Evolutionary conservation across 2,329 filamentous ascomycete species (phyloP), one percentile per base, ranked within the genome.

Genomic region (Colletotrichum neosansevieriae): DNA sequence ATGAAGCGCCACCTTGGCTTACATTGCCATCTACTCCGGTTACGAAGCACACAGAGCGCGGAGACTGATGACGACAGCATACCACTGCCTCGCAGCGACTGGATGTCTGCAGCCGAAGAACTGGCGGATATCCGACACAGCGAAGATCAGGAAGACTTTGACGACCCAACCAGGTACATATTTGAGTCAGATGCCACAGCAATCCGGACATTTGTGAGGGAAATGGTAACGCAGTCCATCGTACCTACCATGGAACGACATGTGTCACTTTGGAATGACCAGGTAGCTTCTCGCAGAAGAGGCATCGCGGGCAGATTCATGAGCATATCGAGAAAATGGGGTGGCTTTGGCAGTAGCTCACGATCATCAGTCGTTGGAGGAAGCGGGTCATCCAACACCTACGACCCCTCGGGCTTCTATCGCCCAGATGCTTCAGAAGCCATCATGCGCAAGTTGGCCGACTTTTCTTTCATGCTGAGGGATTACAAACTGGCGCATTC

Each of bases 1-100:
- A 99, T 99, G 97, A 99, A 98, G 80, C 90, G 96, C n/a, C 94
- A 98, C 80, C 93, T 99, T 71, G 96, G 96, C 2, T 83, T 98
- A 54, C 94, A 99, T 79, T 99, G 96, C 76, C 96, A 99, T 79
- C 85, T 99, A 11, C 84, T 99, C 38, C 86, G 97, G 71, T 83
- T 99, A 58, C 88, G 95, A 73, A 97, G 93, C 74, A 92, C 89
- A 42, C 92, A 94, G 76, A 95, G 94, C 78, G 91, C 93, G 40
- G 89, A 94, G 71, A 94, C 94, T 1, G 96, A 98, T 77, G 94
- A 98, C 76, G 95, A 98, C 76, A 95, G 93, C 75, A 88, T 94
- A 73, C 88, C 90, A 59, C 84, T 98, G 21, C 93, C 95, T 1
- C 86, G 89, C 21, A 94, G 91, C 76, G 92, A 97, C 77, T 98